phyloP scores from a whole-genome alignment of 140 eudicot species.

The Stevia rebaudiana region DNA sequence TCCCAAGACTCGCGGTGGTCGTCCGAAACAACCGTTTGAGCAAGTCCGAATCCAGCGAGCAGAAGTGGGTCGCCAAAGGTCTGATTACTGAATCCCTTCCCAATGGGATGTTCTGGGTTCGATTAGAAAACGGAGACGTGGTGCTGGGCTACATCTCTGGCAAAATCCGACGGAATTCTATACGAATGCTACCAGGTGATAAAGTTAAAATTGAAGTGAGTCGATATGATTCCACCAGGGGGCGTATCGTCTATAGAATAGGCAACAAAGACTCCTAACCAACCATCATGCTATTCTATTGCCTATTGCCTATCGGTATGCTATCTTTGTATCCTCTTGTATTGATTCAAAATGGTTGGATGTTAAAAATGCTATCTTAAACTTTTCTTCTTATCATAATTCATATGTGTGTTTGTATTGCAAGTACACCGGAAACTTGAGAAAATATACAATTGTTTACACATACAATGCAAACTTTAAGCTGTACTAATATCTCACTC shows the following conservation, averaged over 20 bases:
- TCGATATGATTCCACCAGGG: conserved; percentile 23
- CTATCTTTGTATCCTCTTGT: too few species aligned
- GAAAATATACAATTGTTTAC: too few species aligned
- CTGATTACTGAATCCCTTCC: conserved; percentile 22
- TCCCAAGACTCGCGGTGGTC: too few species aligned
- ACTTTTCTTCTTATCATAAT: too few species aligned
- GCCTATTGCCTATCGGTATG: too few species aligned
- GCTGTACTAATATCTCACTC: too few species aligned
- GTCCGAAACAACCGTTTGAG: not conserved
- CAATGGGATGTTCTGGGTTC: conserved; percentile 25
- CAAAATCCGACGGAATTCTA: conserved; percentile 17
- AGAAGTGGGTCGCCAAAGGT: conserved; percentile 22
- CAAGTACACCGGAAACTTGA: too few species aligned
- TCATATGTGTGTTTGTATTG: too few species aligned
- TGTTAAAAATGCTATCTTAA: too few species aligned
- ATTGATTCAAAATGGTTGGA: too few species aligned
- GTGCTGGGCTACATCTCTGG: conserved; percentile 23
- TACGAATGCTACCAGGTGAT: conserved; percentile 19
- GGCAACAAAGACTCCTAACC: conserved; percentile 7
- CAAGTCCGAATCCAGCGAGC: conserved; percentile 1
- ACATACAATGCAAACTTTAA: too few species aligned
- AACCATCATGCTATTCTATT: too few species aligned
- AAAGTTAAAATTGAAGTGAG: conserved; percentile 21
- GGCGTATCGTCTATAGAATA: conserved; percentile 19
- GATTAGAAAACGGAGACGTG: conserved; percentile 17